Evolutionary conservation across 2,329 filamentous ascomycete genomes (phyloP), one percentile per base, ranked within the genome.

Genomic region (Curvularia sp.): DNA sequence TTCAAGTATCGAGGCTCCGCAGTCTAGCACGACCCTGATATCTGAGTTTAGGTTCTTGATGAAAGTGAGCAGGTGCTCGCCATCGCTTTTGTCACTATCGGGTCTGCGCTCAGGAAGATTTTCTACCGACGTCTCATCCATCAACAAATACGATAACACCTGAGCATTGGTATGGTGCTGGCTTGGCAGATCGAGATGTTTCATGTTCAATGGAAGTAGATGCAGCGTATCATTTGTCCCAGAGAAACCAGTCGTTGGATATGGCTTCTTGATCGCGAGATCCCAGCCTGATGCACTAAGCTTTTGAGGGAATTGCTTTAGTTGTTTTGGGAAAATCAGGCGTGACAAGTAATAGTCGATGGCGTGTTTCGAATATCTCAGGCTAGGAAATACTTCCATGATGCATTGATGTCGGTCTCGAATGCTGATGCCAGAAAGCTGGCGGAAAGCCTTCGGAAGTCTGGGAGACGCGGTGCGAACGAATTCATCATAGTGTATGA

Each of bases 1-100:
- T 30, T 92, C 89, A 0, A 93, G 71, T 5, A 93, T 84, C 49
- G 89, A 86, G 0, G 90, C 89, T 0, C 90, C 89, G 0, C 90
- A 88, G 62, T 93, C 89, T 0, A 93, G 78, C 0, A 93, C 83
- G 0, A 92, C 88, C 0, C 82, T 80, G 0, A 84, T 78, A 0
- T 75, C 69, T 0, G 77, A 75, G 0, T 77, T 43, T 44, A 84
- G 72, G 0, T 46, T 46, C 0, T 77, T 69, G 0, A 89, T 77
- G 4, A 80, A 70, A 0, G 73, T 31, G 0, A 92, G 66, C 0
- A 90, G 66, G 1, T 67, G 60, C 10, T 80, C 69, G 0, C 80
- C 80, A 51, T 81, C 66, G 2, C 43, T 57, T 4, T 38, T 55
- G 4, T 8, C 26, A 13, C 13, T 47, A 41, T 41, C 51, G 1